These are phyloP conservation scores for Trametes punicea DNA, from an alignment of 768 basidiomycete species.

Conservation along the genomic window DNA sequence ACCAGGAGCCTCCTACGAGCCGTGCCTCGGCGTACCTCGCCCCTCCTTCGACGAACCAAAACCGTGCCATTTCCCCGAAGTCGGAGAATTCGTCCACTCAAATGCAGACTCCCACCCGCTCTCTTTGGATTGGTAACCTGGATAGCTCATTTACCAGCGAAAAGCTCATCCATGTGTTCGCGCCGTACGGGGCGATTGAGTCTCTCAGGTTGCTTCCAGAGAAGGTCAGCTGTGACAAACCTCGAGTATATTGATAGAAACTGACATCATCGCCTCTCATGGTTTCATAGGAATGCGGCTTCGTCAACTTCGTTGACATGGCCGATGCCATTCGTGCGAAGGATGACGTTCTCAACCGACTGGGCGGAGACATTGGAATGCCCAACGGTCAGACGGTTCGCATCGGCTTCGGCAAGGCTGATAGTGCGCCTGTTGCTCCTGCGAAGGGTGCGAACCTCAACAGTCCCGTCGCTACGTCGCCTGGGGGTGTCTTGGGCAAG, in stretches of 20 bases:
- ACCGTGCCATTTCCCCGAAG: slow-evolving; percentile 81
- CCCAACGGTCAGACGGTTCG: slow-evolving; percentile 94
- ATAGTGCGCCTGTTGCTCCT: slow-evolving; percentile 90
- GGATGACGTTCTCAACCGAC: slow-evolving; percentile 93
- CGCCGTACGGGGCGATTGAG: slow-evolving; percentile 96
- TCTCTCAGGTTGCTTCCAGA: slow-evolving; percentile 92
- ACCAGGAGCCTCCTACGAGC: slow-evolving; percentile 47
- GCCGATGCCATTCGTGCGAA: slow-evolving; percentile 96
- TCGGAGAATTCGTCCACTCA: slow-evolving; percentile 68
- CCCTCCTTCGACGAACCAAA: slow-evolving; percentile 58
- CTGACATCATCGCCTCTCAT: slow-evolving; percentile 7
- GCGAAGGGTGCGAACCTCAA: slow-evolving; percentile 68
- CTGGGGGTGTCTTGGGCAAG: slow-evolving; percentile 46
- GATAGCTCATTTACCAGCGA: slow-evolving; percentile 93
- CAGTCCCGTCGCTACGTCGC: slow-evolving; percentile 63
- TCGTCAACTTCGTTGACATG: slow-evolving; percentile 97
- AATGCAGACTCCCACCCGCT: slow-evolving; percentile 90
- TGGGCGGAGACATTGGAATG: slow-evolving; percentile 92
- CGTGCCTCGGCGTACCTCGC: slow-evolving; percentile 65
- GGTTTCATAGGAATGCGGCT: slow-evolving; percentile 82
- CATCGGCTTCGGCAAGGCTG: slow-evolving; percentile 97
- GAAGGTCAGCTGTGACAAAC: slow-evolving; percentile 60
- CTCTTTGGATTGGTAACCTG: slow-evolving; percentile 97
- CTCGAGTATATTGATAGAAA: not conserved
- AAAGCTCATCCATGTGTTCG: slow-evolving; percentile 93